Base-by-base conservation (phyloP, 306 rosid genomes). In the Acmispon strigosus region DNA sequence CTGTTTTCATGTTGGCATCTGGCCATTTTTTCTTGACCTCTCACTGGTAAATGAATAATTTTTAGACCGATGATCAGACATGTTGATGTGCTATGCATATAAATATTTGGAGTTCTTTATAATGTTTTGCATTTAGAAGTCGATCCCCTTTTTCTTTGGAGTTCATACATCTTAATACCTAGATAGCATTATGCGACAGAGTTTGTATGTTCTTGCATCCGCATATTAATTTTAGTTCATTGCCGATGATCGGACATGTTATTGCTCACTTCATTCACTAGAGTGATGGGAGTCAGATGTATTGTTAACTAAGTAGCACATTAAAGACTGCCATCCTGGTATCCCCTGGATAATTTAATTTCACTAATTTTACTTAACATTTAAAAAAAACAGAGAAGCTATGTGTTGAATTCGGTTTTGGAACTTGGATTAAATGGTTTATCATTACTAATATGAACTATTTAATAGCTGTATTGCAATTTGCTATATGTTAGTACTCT, bases 1-100 rank as follows among this genome's bases (percentile, higher is more conserved):
- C 64, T 55, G 41, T 64, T 24, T 62, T 57, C 56, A 32, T 70
- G 53, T 41, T 69, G 57, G 60, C 27, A 3, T 73, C 24, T 53
- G 48, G 47, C 13, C 19, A 32, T 73, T 49, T 70, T 77, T 67
- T 42, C 65, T 49, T 32, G 47, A 32, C 57, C 67, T 67, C 62
- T 52, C 24, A 2, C 1, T 32, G 39, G 20, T 66, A 47, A 56
- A 66, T 54, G 59, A 63, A 43, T 22, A 57, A 51, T 48, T 74
- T 27, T 19, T 62, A 27, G 34, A 19, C 22, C 47, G 19, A 72
- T 44, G 54, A 50, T 59, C 22, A 19, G 57, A 19, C 39, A 1
- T 72, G 75, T 20, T 45, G 10, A 45, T 43, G 47, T 60, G 67
- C 27, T 4, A 0, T 32, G 37, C 37, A 32, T 4, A 22, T 13